Evolutionary conservation across 2,329 filamentous ascomycete genomes (phyloP).

Genomic region (Mycocentrospora acerina): DNA sequence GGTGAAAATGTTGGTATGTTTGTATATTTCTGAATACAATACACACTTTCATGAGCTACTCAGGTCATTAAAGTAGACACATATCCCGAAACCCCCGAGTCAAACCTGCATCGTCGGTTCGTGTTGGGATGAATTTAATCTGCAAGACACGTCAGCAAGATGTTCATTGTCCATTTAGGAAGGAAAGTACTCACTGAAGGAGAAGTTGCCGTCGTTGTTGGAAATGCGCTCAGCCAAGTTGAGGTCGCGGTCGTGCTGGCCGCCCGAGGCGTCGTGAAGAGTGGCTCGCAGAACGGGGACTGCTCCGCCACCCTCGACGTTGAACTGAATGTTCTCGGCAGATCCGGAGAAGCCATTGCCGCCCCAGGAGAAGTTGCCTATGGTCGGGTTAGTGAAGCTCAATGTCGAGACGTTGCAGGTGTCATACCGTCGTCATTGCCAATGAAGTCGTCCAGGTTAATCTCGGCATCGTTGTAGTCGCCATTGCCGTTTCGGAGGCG

Average conservation of each 20-base stretch:
- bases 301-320: slow-evolving; percentile 52
- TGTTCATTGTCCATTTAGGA: too few relatives aligned
- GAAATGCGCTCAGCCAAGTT: slow-evolving; percentile 59
- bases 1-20: too few relatives aligned
- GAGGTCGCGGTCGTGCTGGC: slow-evolving; percentile 48
- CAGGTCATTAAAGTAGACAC: too few relatives aligned
- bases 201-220: slow-evolving; percentile 52
- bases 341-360: slow-evolving; percentile 50
- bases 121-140: too few relatives aligned
- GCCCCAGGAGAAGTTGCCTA: slow-evolving; percentile 52
- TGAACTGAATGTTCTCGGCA: slow-evolving; percentile 51
- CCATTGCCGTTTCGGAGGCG: slow-evolving; percentile 46
- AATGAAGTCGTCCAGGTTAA: slow-evolving; percentile 54
- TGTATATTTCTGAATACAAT: too few relatives aligned
- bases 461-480: slow-evolving; percentile 47
- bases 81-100: too few relatives aligned
- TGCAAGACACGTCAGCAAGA: too few relatives aligned
- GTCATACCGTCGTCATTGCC: slow-evolving; percentile 54
- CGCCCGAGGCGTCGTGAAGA: slow-evolving; percentile 49
- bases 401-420: neutral
- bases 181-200: slow-evolving; percentile 14
- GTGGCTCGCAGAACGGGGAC: slow-evolving; percentile 57
- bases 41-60: too few relatives aligned
- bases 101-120: too few relatives aligned
- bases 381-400: neutral